Conservation (phyloP, 2,329 filamentous ascomycete species). For the Achaetomium macrosporum region DNA sequence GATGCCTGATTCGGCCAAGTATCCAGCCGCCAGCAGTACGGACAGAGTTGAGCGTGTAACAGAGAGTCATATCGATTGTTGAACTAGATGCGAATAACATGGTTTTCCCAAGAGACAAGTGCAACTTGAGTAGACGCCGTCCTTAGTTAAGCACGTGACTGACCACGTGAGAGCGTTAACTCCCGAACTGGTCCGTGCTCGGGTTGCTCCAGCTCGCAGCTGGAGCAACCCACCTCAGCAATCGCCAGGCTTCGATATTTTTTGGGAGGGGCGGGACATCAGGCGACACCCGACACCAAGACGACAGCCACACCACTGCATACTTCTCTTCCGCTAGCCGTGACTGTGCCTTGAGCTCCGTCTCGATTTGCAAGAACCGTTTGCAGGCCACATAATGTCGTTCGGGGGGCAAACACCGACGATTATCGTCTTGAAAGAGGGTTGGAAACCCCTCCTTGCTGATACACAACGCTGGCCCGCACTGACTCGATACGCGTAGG, state of each 20-base stretch:
- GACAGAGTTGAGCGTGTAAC: no score
- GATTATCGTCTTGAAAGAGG: constrained; percentile 29
- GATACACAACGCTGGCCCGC: background rate
- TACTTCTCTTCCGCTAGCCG: constrained; percentile 3
- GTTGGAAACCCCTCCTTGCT: constrained; percentile 25
- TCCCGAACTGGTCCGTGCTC: background rate
- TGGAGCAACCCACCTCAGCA: background rate
- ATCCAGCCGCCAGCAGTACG: no score
- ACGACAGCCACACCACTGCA: constrained; percentile 6
- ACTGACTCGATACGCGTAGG: constrained; percentile 47
- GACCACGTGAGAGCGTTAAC: no score
- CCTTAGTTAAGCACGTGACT: no score
- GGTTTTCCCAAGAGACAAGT: no score
- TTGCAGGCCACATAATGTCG: constrained; percentile 21
- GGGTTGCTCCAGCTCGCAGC: background rate
- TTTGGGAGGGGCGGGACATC: constrained; percentile 17
- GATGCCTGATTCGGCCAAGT: no score
- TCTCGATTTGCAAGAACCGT: constrained; percentile 27
- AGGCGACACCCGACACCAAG: constrained; percentile 6
- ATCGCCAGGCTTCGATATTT: constrained; percentile 24
- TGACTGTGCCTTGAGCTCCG: constrained; percentile 11
- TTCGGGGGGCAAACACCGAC: constrained; percentile 29
- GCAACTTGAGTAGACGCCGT: no score
- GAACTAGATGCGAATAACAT: no score
- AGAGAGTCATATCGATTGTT: no score